Evolutionary conservation across 208 protist species (phyloP).

Genomic region (Leishmania tarentolae): DNA sequence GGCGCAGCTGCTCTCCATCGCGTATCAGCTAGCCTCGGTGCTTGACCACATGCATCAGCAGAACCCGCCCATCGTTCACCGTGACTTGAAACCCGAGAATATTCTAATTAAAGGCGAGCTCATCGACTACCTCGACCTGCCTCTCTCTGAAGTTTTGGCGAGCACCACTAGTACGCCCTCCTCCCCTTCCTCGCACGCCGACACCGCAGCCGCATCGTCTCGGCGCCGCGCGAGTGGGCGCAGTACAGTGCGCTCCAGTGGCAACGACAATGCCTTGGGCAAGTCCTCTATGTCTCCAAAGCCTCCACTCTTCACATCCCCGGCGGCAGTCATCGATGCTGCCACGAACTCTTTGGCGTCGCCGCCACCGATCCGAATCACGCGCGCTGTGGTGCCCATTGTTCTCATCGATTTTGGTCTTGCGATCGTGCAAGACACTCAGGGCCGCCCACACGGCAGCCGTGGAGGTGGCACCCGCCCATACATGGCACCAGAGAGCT

Average conservation of each 20-base stretch:
- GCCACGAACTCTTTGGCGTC: neutral
- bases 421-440: constrained; percentile 54
- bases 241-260: neutral
- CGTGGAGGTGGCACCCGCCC: constrained; percentile 74
- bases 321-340: neutral
- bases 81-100: constrained; percentile 98
- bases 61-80: constrained; percentile 97
- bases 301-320: constrained; percentile 2
- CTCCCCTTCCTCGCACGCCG: neutral
- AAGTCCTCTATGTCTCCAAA: constrained; percentile 1
- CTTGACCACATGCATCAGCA: constrained; percentile 81
- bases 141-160: neutral
- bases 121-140: constrained; percentile 23
- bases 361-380: constrained; percentile 35
- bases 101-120: constrained; percentile 68
- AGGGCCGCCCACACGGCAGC: constrained; percentile 12
- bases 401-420: constrained; percentile 89
- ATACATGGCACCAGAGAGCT: constrained; percentile 87
- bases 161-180: neutral
- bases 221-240: neutral
- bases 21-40: constrained; percentile 74
- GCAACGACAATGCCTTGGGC: neutral
- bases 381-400: constrained; percentile 60
- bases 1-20: constrained; percentile 76
- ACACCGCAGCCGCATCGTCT: neutral